Evolutionary conservation across 2,329 filamentous ascomycete species (phyloP), one percentile per base, ranked within the genome.

Genomic region (Ambrosiella cleistominuta): DNA sequence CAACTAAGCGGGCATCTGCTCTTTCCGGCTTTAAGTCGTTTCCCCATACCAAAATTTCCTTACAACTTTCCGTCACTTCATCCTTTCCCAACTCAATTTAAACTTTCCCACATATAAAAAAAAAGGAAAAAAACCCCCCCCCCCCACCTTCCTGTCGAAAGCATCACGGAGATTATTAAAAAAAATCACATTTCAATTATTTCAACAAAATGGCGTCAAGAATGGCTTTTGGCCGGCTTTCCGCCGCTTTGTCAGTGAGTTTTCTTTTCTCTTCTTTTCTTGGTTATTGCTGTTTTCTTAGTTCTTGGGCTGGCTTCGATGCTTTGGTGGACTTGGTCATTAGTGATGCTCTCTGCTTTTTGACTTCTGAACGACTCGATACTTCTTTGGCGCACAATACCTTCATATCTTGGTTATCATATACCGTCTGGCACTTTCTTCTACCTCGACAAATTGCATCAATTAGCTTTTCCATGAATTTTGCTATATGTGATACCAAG

Each of bases 221-320:
- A 72, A 80, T 82, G 74, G 78, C 78, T 68, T 72, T 81, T 75
- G 78, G 79, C 71, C 78, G 77, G 70, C 70, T 82, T 67, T 73
- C 75, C 68, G 68, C 74, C 66, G 72, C 73, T 68, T 72, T 78
- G 71, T 70, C 77, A 65, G 79, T 82, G 68, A 68, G 79, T 77
- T 11, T 36, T 51, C 3, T 27, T 51, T 5, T 15, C 3, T 27
- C 37, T 5, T 15, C 8, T 45, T 13, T 35, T 19, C 39, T 35
- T 35, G 38, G 15, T 27, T 38, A 13, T 45, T 44, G n/a, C n/a
- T 47, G 44, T 13, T 47, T 13, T 2, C 27, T 27, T 27, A 5
- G 27, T 15, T 13, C n/a, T 47, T 8, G 44, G n/a, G 44, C n/a
- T 19, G 44, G 44, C 44, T 47, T 19, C 19, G 19, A 19, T 2